Evolutionary conservation across 805 yeast species (phyloP).

Genomic region (Ogataea glucozyma): DNA sequence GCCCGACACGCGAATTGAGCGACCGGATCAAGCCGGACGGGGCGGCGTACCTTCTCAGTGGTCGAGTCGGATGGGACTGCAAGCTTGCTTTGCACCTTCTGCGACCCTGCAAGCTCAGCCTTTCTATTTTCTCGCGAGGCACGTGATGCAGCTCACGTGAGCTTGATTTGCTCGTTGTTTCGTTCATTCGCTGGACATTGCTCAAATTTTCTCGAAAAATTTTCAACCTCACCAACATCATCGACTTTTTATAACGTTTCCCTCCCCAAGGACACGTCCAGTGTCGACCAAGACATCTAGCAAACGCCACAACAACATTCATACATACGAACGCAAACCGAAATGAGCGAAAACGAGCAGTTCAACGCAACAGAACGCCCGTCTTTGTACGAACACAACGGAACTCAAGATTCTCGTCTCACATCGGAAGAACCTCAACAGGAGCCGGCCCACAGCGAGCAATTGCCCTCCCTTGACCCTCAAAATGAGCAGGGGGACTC

Average conservation of each 20-base stretch:
- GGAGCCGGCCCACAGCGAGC: too few species aligned
- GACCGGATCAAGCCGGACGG: too few species aligned
- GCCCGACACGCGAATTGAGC: too few species aligned
- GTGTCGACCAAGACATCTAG: not conserved
- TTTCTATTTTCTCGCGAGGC: too few species aligned
- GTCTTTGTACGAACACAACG: not conserved
- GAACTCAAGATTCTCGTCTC: not conserved
- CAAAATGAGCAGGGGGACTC: too few species aligned
- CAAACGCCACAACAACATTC: too few species aligned
- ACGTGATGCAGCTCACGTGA: too few species aligned
- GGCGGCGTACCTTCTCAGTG: too few species aligned
- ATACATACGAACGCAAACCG: not conserved
- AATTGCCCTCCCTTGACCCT: too few species aligned
- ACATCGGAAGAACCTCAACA: not conserved
- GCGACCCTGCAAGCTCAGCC: too few species aligned
- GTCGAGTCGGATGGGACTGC: too few species aligned
- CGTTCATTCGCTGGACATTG: not conserved
- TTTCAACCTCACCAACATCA: not conserved
- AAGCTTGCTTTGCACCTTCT: too few species aligned
- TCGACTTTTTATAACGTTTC: not conserved
- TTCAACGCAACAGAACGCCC: not conserved
- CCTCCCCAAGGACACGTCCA: not conserved
- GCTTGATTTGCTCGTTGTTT: not conserved
- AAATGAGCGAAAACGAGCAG: conserved; percentile 7
- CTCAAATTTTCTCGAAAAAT: conserved; percentile 3